Conservation (phyloP, 139 green algal species). For the Zygnema cylindricum region DNA sequence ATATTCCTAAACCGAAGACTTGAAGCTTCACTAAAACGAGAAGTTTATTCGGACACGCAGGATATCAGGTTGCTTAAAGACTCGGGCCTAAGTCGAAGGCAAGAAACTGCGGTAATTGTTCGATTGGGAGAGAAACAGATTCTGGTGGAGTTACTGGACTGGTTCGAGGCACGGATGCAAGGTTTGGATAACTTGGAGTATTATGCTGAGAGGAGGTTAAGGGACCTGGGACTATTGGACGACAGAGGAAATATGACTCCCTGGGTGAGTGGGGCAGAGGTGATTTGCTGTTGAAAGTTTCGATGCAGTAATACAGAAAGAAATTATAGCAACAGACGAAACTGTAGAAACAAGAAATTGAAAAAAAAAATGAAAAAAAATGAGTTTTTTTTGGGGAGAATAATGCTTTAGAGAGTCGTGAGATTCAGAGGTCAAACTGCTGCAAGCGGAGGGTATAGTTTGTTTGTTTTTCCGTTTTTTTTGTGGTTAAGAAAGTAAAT, state of each 20-base stretch:
- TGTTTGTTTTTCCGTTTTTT: neutral
- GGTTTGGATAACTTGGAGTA: conserved; percentile 52
- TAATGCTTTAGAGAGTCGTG: no score
- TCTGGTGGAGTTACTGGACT: conserved; percentile 41
- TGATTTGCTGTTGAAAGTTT: conserved; percentile 11
- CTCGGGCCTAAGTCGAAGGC: neutral
- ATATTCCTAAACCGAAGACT: neutral
- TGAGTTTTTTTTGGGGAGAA: no score
- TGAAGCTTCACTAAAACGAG: conserved; percentile 28
- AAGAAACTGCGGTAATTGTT: conserved; percentile 53
- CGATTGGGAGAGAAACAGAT: conserved; percentile 54
- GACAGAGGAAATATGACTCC: conserved; percentile 54
- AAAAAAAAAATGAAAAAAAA: no score
- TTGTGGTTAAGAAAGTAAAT: neutral
- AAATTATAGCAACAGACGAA: neutral
- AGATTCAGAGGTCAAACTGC: no score
- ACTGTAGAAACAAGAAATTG: neutral
- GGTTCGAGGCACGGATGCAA: conserved; percentile 38
- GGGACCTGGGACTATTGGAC: conserved; percentile 53
- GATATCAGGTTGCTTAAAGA: conserved; percentile 21
- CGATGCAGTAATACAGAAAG: neutral
- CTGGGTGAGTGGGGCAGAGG: conserved; percentile 21
- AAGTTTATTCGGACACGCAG: neutral
- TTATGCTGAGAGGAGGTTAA: conserved; percentile 56
- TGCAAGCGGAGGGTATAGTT: no score